Base-by-base conservation (phyloP, 129 eudicot species). In the Mikania micrantha region DNA sequence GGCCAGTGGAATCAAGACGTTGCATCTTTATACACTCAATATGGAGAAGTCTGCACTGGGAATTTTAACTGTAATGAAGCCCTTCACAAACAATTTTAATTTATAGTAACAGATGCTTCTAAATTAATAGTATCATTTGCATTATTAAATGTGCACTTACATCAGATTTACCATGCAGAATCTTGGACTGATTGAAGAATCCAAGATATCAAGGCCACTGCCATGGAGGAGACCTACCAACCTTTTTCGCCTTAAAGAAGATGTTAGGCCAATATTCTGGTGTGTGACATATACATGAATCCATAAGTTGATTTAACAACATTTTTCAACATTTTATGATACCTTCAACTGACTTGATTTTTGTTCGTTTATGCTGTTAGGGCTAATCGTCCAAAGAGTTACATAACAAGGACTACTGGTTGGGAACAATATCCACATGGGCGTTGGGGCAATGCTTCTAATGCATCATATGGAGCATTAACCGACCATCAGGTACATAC, bases 381-480 rank as follows among this genome's bases (percentile, higher is more conserved):
- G 98, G 98, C 95, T 47, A 93, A 93, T 73, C 96, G 98, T 81
- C 98, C 98, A 34, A 93, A 93, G 79, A 93, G 98, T 77, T 93
- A 93, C 82, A 84, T 88, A 52, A 82, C 95, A 31, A 84, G 98
- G 66, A 93, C 98, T 24, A 58, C 60, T 16, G 95, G 87, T 29
- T 93, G 98, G 98, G 98, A 93, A 49, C 95, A 88, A 77, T 93
- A 77, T 73, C 98, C 98, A 52, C 81, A 57, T 73, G 98, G 98
- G 34, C 90, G 92, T 79, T 93, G 98, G 98, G 96, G 91, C 25
- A 91, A 93, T 84, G 82, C 98, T 66, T 78, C 82, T 56, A 88
- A 77, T 71, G 95, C 98, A 42, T 88, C 96, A 40, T 93, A 93
- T 72, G 98, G 98, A 78, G 90, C 96, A 57, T 72, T 93, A 41